Conservation (phyloP, 23 red algal genomes). For the Pyropia yezoensis region DNA sequence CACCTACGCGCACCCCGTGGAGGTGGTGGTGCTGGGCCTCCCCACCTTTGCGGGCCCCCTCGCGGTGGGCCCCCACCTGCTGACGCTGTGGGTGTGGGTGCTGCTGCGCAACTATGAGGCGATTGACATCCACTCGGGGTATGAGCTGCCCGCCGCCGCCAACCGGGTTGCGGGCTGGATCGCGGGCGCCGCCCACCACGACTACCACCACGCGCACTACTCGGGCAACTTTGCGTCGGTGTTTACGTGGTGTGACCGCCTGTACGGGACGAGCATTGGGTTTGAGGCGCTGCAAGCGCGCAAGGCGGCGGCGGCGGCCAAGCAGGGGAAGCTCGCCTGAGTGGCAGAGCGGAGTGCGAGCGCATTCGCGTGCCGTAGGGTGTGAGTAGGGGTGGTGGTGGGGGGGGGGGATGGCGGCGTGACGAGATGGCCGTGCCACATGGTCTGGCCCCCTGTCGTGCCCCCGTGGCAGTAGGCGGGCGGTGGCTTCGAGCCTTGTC, state of each 20-base stretch:
- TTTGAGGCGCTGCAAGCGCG: slow-evolving; percentile 15
- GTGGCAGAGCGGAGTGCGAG: neutral
- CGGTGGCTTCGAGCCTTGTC: too few species aligned
- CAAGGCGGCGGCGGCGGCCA: neutral
- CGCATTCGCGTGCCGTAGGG: too few species aligned
- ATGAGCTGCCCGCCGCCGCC: slow-evolving; percentile 71
- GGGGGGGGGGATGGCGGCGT: too few species aligned
- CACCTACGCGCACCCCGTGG: slow-evolving; percentile 84
- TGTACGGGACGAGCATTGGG: slow-evolving; percentile 53
- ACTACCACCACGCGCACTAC: slow-evolving; percentile 91
- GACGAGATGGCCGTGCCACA: too few species aligned
- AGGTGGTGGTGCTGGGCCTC: slow-evolving; percentile 84
- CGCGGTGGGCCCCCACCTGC: slow-evolving; percentile 70
- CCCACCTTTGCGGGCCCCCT: slow-evolving; percentile 71
- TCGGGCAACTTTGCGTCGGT: slow-evolving; percentile 88
- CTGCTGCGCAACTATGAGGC: slow-evolving; percentile 71
- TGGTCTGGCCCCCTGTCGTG: too few species aligned
- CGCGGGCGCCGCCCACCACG: slow-evolving; percentile 82
- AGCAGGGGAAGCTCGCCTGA: neutral
- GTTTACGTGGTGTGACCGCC: slow-evolving; percentile 56
- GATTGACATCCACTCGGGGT: slow-evolving; percentile 88
- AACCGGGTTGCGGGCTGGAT: slow-evolving; percentile 63
- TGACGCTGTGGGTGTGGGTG: slow-evolving; percentile 86
- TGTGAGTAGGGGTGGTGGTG: too few species aligned
- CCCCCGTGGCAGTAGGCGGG: too few species aligned